Evolutionary conservation across 495 filamentous ascomycete species (phyloP).

Genomic region (Penicillium goetzii): DNA sequence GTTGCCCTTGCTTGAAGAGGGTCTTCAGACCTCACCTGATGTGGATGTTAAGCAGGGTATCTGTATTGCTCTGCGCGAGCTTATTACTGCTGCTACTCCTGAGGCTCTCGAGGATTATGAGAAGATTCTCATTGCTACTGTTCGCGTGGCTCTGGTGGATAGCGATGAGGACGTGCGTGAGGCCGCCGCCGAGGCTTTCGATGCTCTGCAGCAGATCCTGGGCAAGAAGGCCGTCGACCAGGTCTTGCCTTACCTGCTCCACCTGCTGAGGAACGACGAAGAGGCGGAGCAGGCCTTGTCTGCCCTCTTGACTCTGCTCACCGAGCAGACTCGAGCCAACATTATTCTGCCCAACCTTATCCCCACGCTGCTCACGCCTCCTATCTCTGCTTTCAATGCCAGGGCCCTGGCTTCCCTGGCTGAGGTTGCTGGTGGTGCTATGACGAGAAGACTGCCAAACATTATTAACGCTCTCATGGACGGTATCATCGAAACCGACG

Average conservation of each 20-base stretch:
- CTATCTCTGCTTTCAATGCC: constrained; percentile 95
- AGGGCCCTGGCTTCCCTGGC: constrained; percentile 89
- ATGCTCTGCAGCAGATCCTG: constrained; percentile 87
- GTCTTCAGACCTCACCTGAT: constrained; percentile 84
- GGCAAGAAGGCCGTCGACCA: constrained; percentile 94
- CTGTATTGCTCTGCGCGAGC: constrained; percentile 90
- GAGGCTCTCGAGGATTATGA: constrained; percentile 94
- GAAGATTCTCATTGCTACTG: constrained; percentile 89
- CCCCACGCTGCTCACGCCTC: constrained; percentile 83
- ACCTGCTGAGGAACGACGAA: constrained; percentile 78
- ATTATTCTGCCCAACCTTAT: constrained; percentile 96
- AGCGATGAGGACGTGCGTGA: constrained; percentile 87
- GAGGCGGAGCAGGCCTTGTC: constrained; percentile 91
- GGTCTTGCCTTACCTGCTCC: constrained; percentile 89
- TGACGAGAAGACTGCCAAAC: constrained; percentile 84
- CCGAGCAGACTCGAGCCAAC: constrained; percentile 90
- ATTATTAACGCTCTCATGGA: constrained; percentile 95
- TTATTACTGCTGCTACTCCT: constrained; percentile 87
- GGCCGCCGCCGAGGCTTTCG: constrained; percentile 95
- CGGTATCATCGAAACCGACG: constrained; percentile 76
- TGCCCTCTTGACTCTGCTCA: constrained; percentile 88
- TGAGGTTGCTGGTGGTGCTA: constrained; percentile 82
- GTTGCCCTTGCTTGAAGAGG: constrained; percentile 90
- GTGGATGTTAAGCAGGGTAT: constrained; percentile 96
- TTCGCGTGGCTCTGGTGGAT: constrained; percentile 91